Evolutionary conservation across 2,329 filamentous ascomycete genomes (phyloP), one percentile per base, ranked within the genome.

Genomic region (Talaromyces pinophilus): DNA sequence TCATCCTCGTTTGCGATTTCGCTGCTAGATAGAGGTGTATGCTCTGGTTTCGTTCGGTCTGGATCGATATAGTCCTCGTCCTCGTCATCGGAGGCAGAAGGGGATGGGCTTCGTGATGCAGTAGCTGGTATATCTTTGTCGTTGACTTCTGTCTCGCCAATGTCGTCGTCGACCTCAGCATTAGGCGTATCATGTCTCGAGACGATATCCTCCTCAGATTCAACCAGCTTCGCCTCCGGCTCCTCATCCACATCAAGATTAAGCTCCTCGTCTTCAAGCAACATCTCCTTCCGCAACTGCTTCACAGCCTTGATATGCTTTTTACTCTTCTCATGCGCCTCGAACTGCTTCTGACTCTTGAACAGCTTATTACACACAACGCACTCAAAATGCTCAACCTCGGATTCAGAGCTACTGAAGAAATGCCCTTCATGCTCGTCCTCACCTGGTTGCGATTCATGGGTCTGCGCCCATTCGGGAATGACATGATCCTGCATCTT

Each of bases 291-390:
- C 72, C 88, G 88, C 46, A 99, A 79, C 68, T 93, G 87, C 70
- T 93, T 89, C 6, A 97, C 85, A 2, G 92, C 90, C 76, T 97
- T 98, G 68, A 89, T 79, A 73, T 99, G 95, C 79, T 98, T 99
- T 78, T 97, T 99, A 83, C 94, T 98, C 80, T 90, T 92, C 80
- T 97, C 93, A 73, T 99, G 95, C 2, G 91, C 90, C 73, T 96
- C 89, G 68, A 91, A 93, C 74, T 98, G 94, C 70, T 92, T 93
- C 75, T 96, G 91, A 73, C 93, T 98, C 79, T 97, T 91, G 77
- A 94, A 95, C 0, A 75, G 83, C 76, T 90, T 90, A 68, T 83
- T 80, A 72, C 87, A 90, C 6, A 85, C 86, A 40, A 89, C 84
- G 70, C 87, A 90, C 70, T 89, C 87, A 67, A 84, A 87, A 50